Conservation (phyloP, 805 yeast genomes). For the Ascoidea rubescens region DNA sequence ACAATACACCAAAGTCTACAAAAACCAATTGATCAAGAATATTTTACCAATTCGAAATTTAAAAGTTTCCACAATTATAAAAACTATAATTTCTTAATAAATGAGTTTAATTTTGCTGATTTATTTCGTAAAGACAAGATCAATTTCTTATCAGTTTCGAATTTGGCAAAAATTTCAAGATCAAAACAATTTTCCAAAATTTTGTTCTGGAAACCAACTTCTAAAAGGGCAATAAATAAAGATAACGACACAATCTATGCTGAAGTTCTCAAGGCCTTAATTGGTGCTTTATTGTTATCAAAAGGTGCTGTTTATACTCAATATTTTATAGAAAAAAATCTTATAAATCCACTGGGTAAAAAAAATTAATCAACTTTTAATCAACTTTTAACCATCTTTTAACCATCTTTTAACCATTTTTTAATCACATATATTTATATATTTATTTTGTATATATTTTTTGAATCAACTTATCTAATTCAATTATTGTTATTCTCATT, state of each 20-base stretch:
- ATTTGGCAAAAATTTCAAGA: slow-evolving; percentile 39
- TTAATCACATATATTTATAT: too few species aligned
- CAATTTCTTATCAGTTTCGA: slow-evolving; percentile 33
- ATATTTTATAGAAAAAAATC: too few species aligned
- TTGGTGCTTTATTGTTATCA: slow-evolving; percentile 53
- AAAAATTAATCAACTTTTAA: too few species aligned
- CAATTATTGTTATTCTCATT: neutral
- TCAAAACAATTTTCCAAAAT: slow-evolving; percentile 31
- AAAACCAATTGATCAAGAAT: slow-evolving; percentile 14
- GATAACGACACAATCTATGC: slow-evolving; percentile 45
- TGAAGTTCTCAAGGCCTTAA: slow-evolving; percentile 41
- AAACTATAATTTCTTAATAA: slow-evolving; percentile 24
- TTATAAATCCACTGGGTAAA: neutral
- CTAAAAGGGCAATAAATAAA: slow-evolving; percentile 28
- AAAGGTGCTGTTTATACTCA: slow-evolving; percentile 27
- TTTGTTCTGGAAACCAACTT: slow-evolving; percentile 50
- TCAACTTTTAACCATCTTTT: neutral
- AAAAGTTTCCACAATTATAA: slow-evolving; percentile 7
- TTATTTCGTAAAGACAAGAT: slow-evolving; percentile 45
- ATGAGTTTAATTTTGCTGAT: slow-evolving; percentile 38
- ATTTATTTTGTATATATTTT: too few species aligned
- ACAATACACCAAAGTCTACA: slow-evolving; percentile 16
- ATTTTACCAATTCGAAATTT: slow-evolving; percentile 16
- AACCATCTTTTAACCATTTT: too few species aligned
- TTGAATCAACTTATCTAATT: neutral